These are phyloP conservation scores for Pulveroboletus sp. DNA, from an alignment of 768 basidiomycete species.

Conservation along the genomic window DNA sequence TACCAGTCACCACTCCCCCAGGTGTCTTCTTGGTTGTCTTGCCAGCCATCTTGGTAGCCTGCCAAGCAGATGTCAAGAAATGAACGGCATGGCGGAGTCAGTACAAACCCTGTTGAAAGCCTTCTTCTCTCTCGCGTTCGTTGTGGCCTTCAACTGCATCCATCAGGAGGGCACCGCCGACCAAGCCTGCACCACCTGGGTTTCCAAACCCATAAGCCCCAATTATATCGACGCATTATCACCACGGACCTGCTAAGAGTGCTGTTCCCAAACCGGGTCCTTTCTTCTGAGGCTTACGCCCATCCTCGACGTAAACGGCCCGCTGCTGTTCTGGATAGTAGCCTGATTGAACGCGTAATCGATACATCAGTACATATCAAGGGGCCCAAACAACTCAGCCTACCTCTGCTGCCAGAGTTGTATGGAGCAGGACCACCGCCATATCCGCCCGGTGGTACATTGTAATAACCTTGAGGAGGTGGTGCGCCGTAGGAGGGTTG, in stretches of 20 bases:
- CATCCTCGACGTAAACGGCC: slow-evolving; percentile 36
- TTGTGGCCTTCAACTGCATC: slow-evolving; percentile 47
- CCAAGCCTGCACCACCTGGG: slow-evolving; percentile 57
- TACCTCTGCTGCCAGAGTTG: slow-evolving; percentile 18
- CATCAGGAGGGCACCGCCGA: slow-evolving; percentile 57
- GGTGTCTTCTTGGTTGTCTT: slow-evolving; percentile 3
- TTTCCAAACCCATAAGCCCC: slow-evolving; percentile 4
- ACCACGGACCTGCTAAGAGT: slow-evolving; percentile 41
- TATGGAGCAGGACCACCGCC: neutral
- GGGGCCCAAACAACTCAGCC: neutral
- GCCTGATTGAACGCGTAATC: slow-evolving; percentile 18
- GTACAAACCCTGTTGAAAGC: slow-evolving; percentile 34
- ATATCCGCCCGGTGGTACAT: neutral
- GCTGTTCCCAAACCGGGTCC: slow-evolving; percentile 51
- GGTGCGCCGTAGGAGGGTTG: neutral
- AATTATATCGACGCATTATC: neutral
- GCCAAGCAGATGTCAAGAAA: slow-evolving; percentile 5
- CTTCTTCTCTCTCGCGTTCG: slow-evolving; percentile 29
- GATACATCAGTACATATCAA: neutral
- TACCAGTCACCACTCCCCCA: slow-evolving; percentile 11
- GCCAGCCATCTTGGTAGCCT: slow-evolving; percentile 33
- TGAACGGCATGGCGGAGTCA: slow-evolving; percentile 1
- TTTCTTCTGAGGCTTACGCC: slow-evolving; percentile 38
- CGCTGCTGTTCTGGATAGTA: slow-evolving; percentile 31
- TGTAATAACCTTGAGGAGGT: too few species aligned